Evolutionary conservation across 495 filamentous ascomycete genomes (phyloP).

Genomic region (Aspergillus nanangensis): DNA sequence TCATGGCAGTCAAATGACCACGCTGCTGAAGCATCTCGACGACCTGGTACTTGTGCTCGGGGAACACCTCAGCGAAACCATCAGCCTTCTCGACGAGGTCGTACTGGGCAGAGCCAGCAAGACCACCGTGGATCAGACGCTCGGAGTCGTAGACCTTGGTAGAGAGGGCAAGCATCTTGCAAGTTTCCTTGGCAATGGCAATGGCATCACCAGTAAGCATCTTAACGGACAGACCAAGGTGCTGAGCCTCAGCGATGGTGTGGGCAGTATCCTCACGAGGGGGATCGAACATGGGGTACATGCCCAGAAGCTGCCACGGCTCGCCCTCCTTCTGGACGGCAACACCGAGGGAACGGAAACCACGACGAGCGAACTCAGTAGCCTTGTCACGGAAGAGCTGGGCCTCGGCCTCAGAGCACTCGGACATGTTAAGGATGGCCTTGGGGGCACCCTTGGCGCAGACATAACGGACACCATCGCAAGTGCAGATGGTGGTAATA

Average conservation of each 20-base stretch:
- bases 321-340: slow-evolving; percentile 64
- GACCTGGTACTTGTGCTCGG: slow-evolving; percentile 76
- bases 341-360: slow-evolving; percentile 78
- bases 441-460: slow-evolving; percentile 74
- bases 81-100: slow-evolving; percentile 73
- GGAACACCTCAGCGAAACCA: slow-evolving; percentile 74
- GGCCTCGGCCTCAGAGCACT: slow-evolving; percentile 61
- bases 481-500: slow-evolving; percentile 62
- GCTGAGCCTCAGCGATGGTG: slow-evolving; percentile 72
- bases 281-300: slow-evolving; percentile 77
- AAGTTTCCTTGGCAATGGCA: slow-evolving; percentile 75
- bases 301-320: slow-evolving; percentile 65
- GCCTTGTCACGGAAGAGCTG: slow-evolving; percentile 66
- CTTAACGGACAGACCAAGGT: slow-evolving; percentile 72
- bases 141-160: slow-evolving; percentile 79
- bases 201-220: slow-evolving; percentile 79
- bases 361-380: slow-evolving; percentile 69
- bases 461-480: slow-evolving; percentile 62
- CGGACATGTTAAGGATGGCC: slow-evolving; percentile 61
- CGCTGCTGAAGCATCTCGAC: slow-evolving; percentile 72
- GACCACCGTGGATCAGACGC: slow-evolving; percentile 69
- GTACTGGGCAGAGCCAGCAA: slow-evolving; percentile 67
- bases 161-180: slow-evolving; percentile 73
- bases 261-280: slow-evolving; percentile 74
- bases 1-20: slow-evolving; percentile 72